Evolutionary conservation across 2,329 filamentous ascomycete genomes (phyloP).

Genomic region (Fragosphaeria purpurea): DNA sequence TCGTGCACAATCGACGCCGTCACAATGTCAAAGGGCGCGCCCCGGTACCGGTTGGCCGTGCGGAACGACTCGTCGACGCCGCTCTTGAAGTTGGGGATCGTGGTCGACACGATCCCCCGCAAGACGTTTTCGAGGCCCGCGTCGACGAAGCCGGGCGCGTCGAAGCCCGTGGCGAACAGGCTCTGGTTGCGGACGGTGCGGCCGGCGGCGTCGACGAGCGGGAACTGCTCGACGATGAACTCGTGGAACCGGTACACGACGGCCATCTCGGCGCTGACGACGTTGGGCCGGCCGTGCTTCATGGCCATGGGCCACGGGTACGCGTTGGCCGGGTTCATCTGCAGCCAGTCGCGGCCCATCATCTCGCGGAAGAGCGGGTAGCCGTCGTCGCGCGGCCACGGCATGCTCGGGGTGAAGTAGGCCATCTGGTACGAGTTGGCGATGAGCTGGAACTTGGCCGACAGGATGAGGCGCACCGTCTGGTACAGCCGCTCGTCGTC

Average conservation of each 20-base stretch:
- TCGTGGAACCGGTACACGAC: conserved; percentile 14
- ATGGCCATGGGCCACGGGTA: conserved; percentile 10
- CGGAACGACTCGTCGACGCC: conserved; percentile 11
- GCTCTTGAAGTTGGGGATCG: conserved; percentile 13
- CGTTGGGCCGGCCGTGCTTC: conserved; percentile 8
- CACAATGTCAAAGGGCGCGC: conserved; percentile 11
- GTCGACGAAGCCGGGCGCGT: conserved; percentile 10
- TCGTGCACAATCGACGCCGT: conserved; percentile 12
- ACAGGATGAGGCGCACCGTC: conserved; percentile 10
- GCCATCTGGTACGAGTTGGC: conserved; percentile 14
- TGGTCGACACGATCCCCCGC: conserved; percentile 8
- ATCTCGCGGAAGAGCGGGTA: conserved; percentile 12
- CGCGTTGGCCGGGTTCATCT: conserved; percentile 11
- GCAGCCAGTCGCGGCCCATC: conserved; percentile 7
- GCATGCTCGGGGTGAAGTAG: conserved; percentile 11
- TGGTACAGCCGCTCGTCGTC: conserved; percentile 12
- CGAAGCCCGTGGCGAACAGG: conserved; percentile 11
- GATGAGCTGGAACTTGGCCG: conserved; percentile 12
- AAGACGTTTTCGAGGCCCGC: conserved; percentile 12
- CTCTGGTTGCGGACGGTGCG: conserved; percentile 9
- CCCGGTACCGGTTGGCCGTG: conserved; percentile 10
- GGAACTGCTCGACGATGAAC: conserved; percentile 10
- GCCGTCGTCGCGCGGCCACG: conserved; percentile 11
- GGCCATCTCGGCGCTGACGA: conserved; percentile 11
- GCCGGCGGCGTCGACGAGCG: conserved; percentile 9